Evolutionary conservation across 23 red algal genomes (phyloP).

Genomic region (Gracilaria caudata): DNA sequence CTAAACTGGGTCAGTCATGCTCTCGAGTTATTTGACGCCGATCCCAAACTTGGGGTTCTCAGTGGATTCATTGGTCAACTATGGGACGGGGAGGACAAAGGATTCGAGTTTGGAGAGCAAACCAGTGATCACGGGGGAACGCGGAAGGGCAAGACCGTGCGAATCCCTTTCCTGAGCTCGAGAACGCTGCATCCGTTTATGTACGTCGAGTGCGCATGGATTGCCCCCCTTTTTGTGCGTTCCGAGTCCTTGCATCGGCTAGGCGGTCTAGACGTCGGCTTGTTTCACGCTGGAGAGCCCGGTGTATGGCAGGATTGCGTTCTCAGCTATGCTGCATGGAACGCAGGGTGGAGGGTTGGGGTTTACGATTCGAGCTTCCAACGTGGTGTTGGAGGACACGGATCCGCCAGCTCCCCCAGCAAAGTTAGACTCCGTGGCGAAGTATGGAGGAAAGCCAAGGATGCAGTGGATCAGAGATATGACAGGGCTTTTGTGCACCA

Average conservation of each 20-base stretch:
- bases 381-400: conserved; percentile 77
- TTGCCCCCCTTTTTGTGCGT: conserved; percentile 75
- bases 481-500: conserved; percentile 54
- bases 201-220: conserved; percentile 84
- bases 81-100: conserved; percentile 65
- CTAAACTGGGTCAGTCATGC: conserved; percentile 74
- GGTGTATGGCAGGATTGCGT: conserved; percentile 86
- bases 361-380: conserved; percentile 70
- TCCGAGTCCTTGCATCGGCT: conserved; percentile 57
- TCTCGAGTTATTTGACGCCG: conserved; percentile 69
- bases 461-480: conserved; percentile 57
- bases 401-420: conserved; percentile 50
- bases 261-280: conserved; percentile 65
- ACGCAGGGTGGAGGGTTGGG: conserved; percentile 71
- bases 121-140: conserved; percentile 67
- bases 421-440: conserved; percentile 60
- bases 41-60: conserved; percentile 69
- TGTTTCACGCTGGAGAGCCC: conserved; percentile 63
- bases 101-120: conserved; percentile 80
- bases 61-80: conserved; percentile 74
- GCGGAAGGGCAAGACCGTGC: conserved; percentile 66
- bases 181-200: conserved; percentile 73
- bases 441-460: conserved; percentile 69
- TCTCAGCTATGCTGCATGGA: conserved; percentile 74
- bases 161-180: conserved; percentile 66